Conservation (phyloP, 306 rosid species). For the Pterocarpus macrocarpus region DNA sequence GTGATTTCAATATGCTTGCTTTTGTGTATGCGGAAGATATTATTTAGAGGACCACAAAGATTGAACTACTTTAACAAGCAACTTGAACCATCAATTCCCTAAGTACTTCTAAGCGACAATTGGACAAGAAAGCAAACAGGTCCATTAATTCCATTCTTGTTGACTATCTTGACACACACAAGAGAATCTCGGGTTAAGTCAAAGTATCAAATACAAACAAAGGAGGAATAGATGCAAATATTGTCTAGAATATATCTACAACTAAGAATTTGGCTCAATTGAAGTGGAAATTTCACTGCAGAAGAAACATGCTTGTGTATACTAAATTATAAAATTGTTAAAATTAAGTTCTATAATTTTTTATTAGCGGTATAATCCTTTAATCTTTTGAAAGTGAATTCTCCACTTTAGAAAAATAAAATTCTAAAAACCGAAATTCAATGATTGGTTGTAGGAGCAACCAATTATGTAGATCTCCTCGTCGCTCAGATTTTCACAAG, state of each 20-base stretch:
- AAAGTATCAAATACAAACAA: not conserved
- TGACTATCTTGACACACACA: not conserved
- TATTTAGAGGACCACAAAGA: constrained; percentile 9
- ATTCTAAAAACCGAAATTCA: not conserved
- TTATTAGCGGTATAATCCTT: too few relatives aligned
- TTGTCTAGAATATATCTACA: not conserved
- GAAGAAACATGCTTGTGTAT: too few relatives aligned
- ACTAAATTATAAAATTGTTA: too few relatives aligned
- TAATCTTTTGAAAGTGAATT: too few relatives aligned
- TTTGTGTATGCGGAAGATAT: constrained; percentile 11
- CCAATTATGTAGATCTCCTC: not conserved
- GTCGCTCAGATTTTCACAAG: not conserved
- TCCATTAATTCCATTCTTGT: not conserved
- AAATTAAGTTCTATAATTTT: too few relatives aligned
- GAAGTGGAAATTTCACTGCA: too few relatives aligned
- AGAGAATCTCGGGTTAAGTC: constrained; percentile 30
- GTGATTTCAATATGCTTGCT: not conserved
- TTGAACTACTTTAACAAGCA: constrained; percentile 26
- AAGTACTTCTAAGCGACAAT: not conserved
- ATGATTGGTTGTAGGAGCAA: not conserved
- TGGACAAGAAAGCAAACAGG: constrained; percentile 15
- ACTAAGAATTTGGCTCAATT: not conserved
- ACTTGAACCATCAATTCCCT: constrained; percentile 37
- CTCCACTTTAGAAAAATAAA: too few relatives aligned
- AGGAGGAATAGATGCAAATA: not conserved